A percentile compares a stretch with the other conserved stretches of the same genome.
These are phyloP conservation scores for Saccharomycopsis fermentans DNA, from an alignment of 805 yeast genomes.

Conservation along the genomic window DNA sequence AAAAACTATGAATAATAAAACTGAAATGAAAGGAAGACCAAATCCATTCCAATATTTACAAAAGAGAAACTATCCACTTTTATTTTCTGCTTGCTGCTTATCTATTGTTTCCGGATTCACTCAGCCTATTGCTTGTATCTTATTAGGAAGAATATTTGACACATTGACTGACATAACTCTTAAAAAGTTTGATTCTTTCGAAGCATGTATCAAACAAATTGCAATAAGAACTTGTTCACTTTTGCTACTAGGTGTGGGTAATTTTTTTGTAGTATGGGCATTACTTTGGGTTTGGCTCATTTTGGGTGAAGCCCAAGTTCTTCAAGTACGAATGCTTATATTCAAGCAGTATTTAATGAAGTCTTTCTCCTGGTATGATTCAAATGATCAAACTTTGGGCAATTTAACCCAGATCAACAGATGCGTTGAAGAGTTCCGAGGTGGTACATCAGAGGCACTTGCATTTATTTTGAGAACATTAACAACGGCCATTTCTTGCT, in stretches of 20 bases:
- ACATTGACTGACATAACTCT: slow-evolving; percentile 28
- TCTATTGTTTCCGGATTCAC: slow-evolving; percentile 44
- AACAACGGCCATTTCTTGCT: slow-evolving; percentile 43
- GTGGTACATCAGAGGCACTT: slow-evolving; percentile 56
- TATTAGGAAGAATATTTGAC: slow-evolving; percentile 57
- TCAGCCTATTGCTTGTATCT: slow-evolving; percentile 50
- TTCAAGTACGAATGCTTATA: slow-evolving; percentile 40
- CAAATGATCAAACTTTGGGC: slow-evolving; percentile 46
- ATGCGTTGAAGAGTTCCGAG: slow-evolving; percentile 62
- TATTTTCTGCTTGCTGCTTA: slow-evolving; percentile 16
- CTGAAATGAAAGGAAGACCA: not conserved
- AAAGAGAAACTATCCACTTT: not conserved
- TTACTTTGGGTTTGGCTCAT: slow-evolving; percentile 53
- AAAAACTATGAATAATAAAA: not conserved
- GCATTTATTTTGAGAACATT: slow-evolving; percentile 46
- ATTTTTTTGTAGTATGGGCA: slow-evolving; percentile 38
- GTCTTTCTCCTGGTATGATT: slow-evolving; percentile 55
- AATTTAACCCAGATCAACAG: slow-evolving; percentile 55
- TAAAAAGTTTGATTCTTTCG: slow-evolving; percentile 25
- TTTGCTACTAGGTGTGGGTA: slow-evolving; percentile 37
- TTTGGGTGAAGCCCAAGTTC: slow-evolving; percentile 63
- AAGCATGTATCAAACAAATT: slow-evolving; percentile 30
- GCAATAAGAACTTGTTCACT: slow-evolving; percentile 32
- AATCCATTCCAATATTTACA: not conserved
- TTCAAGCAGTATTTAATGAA: slow-evolving; percentile 36